These are phyloP conservation scores for Podospora australis DNA, from an alignment of 495 filamentous ascomycete genomes.

Conservation along the genomic window DNA sequence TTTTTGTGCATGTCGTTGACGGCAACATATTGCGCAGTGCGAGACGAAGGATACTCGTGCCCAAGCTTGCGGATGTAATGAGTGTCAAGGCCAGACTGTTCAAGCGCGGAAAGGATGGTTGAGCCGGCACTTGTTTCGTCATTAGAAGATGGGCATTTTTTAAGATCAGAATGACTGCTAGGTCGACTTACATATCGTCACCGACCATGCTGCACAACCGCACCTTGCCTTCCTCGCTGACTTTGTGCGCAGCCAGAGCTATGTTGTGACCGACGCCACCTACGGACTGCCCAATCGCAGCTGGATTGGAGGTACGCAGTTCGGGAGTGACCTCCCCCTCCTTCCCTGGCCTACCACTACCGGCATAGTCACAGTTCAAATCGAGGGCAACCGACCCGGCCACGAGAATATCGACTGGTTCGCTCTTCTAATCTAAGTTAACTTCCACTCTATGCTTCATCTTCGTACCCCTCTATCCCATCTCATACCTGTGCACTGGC, in stretches of 20 bases:
- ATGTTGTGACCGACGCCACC: slow-evolving; percentile 97
- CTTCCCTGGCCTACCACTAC: slow-evolving; percentile 16
- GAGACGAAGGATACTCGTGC: slow-evolving; percentile 39
- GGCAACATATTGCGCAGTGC: slow-evolving; percentile 86
- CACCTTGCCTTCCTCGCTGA: slow-evolving; percentile 37
- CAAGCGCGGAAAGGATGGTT: slow-evolving; percentile 57
- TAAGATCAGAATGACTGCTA: background rate
- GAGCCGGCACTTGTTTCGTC: slow-evolving; percentile 50
- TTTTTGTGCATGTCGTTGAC: slow-evolving; percentile 79
- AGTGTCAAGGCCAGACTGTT: slow-evolving; percentile 55
- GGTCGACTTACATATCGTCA: slow-evolving; percentile 53
- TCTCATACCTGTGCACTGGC: too few relatives aligned
- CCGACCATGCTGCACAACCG: slow-evolving; percentile 71
- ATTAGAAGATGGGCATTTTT: background rate
- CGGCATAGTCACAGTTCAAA: slow-evolving; percentile 66
- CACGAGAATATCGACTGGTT: slow-evolving; percentile 62
- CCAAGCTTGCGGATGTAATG: slow-evolving; percentile 54
- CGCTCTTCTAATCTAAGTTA: slow-evolving; percentile 3
- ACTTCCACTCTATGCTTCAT: background rate
- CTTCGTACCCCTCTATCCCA: too few relatives aligned
- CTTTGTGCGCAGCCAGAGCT: slow-evolving; percentile 63
- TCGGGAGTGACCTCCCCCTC: slow-evolving; percentile 36
- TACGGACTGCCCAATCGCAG: slow-evolving; percentile 68
- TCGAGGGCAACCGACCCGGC: slow-evolving; percentile 88
- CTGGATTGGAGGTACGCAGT: slow-evolving; percentile 79